These are phyloP conservation scores for Suhomyces kunorum DNA, from an alignment of 1,139 yeast genomes.

Conservation along the genomic window DNA sequence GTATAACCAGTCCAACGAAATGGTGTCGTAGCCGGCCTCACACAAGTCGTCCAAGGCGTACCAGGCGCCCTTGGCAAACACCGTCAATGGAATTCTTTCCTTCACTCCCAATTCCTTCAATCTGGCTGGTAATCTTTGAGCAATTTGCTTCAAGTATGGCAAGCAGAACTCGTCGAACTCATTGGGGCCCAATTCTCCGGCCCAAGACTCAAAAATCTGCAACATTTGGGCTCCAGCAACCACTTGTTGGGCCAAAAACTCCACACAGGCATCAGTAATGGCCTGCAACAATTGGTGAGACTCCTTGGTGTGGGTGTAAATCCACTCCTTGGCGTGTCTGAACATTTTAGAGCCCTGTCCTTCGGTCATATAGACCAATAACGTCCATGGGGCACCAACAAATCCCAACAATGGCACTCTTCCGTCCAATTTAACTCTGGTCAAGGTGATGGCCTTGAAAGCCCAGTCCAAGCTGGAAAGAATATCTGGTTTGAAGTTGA, in stretches of 20 bases:
- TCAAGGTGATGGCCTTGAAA: conserved; percentile 83
- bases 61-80: conserved; percentile 98
- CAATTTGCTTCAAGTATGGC: conserved; percentile 82
- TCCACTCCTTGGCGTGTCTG: conserved; percentile 90
- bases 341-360: conserved; percentile 95
- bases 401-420: conserved; percentile 93
- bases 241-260: conserved; percentile 91
- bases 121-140: conserved; percentile 65
- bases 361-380: conserved; percentile 94
- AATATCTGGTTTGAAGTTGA: conserved; percentile 68
- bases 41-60: conserved; percentile 88
- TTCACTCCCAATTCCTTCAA: conserved; percentile 67
- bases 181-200: conserved; percentile 89
- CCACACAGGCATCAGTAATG: conserved; percentile 86
- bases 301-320: conserved; percentile 73
- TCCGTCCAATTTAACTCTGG: conserved; percentile 81
- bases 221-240: conserved; percentile 98
- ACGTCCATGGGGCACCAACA: conserved; percentile 98
- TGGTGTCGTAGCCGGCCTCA: conserved; percentile 79
- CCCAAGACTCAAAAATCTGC: conserved; percentile 97
- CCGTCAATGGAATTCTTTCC: conserved; percentile 80
- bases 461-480: conserved; percentile 88
- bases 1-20: conserved; percentile 90
- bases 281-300: conserved; percentile 73
- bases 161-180: conserved; percentile 87